A percentile compares a stretch with the other conserved stretches of the same genome.
phyloP scores from a whole-genome alignment of 495 filamentous ascomycete species.

The Glonium stellatum region DNA sequence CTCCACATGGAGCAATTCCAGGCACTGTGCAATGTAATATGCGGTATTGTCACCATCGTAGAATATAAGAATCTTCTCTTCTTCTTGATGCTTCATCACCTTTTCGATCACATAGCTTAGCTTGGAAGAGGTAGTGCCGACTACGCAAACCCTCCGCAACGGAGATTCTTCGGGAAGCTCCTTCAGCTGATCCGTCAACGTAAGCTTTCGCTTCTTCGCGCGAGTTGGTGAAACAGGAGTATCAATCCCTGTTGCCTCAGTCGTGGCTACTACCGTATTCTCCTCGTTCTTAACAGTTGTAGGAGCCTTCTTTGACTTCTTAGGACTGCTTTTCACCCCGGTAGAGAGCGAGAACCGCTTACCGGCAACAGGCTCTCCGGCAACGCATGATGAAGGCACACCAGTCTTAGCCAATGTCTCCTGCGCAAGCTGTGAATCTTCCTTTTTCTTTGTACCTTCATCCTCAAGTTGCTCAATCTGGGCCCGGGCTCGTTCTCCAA shows the following conservation, averaged over 20 bases:
- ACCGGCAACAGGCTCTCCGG: constrained; percentile 12
- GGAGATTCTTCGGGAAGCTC: constrained; percentile 43
- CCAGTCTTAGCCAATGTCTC: constrained; percentile 26
- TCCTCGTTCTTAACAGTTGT: not conserved
- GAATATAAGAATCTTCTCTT: constrained; percentile 87
- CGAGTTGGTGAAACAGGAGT: not conserved
- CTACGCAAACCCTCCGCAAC: constrained; percentile 54
- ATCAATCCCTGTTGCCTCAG: not conserved
- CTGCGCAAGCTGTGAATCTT: constrained; percentile 13
- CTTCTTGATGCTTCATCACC: constrained; percentile 55
- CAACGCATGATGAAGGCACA: constrained; percentile 30
- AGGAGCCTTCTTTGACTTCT: constrained; percentile 2
- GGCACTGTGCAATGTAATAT: constrained; percentile 59
- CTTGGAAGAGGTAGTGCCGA: constrained; percentile 81
- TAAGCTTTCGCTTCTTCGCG: constrained; percentile 22
- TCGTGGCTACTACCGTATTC: not conserved
- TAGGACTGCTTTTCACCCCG: constrained; percentile 1
- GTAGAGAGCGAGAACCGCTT: not conserved
- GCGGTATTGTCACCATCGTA: constrained; percentile 84
- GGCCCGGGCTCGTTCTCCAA: constrained; percentile 34
- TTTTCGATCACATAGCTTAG: constrained; percentile 75
- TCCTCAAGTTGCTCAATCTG: constrained; percentile 16
- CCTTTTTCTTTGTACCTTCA: constrained; percentile 4
- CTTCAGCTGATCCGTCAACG: constrained; percentile 12
- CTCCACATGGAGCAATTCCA: constrained; percentile 50